A percentile compares a stretch with the other conserved stretches of the same genome.
Conservation (phyloP, 2,329 filamentous ascomycete species). For the Aspergillus pseudoviridinutans region DNA sequence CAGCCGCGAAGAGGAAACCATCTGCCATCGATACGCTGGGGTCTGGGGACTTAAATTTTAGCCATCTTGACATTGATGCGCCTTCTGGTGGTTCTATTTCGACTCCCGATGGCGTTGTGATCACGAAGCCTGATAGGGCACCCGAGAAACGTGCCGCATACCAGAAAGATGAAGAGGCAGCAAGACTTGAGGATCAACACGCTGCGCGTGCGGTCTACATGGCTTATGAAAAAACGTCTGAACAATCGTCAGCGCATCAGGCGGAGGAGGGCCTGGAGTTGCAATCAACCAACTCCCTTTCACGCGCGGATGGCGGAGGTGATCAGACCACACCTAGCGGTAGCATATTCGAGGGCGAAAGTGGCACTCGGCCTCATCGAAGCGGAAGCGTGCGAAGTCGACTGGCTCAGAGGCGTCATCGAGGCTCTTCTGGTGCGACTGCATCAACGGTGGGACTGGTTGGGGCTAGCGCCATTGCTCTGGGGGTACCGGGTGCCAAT, state of each 20-base stretch:
- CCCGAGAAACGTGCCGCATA: conserved; percentile 30
- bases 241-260: conserved; percentile 39
- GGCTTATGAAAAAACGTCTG: conserved; percentile 50
- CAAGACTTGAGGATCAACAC: conserved; percentile 56
- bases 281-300: conserved; percentile 27
- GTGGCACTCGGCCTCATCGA: conserved; percentile 52
- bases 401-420: conserved; percentile 64
- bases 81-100: conserved; percentile 32
- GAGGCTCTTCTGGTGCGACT: conserved; percentile 75
- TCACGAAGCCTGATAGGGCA: conserved; percentile 31
- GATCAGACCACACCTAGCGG: conserved; percentile 64
- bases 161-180: conserved; percentile 49
- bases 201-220: conserved; percentile 59
- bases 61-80: conserved; percentile 70
- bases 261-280: conserved; percentile 32
- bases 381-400: conserved; percentile 66
- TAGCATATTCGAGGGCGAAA: conserved; percentile 62
- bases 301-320: conserved; percentile 26
- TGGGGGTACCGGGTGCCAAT: conserved; percentile 60
- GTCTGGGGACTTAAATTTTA: conserved; percentile 80
- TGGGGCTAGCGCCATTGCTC: conserved; percentile 63
- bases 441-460: conserved; percentile 68
- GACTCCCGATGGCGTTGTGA: conserved; percentile 36
- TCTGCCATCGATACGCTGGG: conserved; percentile 85
- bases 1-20: conserved; percentile 55